phyloP scores from a whole-genome alignment of 164 flowering plant genomes.

The Taxillus chinensis region DNA sequence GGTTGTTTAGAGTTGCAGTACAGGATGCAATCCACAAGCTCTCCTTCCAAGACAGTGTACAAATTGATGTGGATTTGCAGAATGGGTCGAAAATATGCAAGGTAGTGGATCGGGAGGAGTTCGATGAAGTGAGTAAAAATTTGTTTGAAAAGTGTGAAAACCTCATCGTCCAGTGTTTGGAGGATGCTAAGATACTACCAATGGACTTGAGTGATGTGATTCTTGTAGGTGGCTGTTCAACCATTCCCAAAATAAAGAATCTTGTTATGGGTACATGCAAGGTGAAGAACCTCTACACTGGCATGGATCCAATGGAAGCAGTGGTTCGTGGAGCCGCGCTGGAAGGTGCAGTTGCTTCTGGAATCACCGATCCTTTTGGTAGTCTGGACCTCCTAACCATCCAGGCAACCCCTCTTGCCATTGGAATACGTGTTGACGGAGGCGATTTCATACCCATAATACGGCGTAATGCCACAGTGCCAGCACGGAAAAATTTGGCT shows the following conservation, averaged over 20 bases:
- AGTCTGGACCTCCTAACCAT: slow-evolving; percentile 70
- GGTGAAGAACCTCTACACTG: slow-evolving; percentile 33
- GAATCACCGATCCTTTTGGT: slow-evolving; percentile 67
- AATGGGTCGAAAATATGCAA: slow-evolving; percentile 41
- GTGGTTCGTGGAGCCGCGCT: slow-evolving; percentile 86
- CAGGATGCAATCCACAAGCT: slow-evolving; percentile 82
- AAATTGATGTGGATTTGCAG: slow-evolving; percentile 56
- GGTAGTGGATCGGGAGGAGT: slow-evolving; percentile 40
- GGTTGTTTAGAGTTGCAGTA: slow-evolving; percentile 60
- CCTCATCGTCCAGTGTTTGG: slow-evolving; percentile 49
- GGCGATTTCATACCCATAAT: slow-evolving; percentile 55
- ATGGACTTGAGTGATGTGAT: slow-evolving; percentile 65
- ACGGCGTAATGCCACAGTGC: slow-evolving; percentile 53
- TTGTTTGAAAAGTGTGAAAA: slow-evolving; percentile 58
- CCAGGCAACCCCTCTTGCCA: slow-evolving; percentile 66
- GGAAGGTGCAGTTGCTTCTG: slow-evolving; percentile 92
- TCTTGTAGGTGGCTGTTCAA: slow-evolving; percentile 83
- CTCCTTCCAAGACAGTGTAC: slow-evolving; percentile 36
- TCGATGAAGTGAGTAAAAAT: slow-evolving; percentile 49
- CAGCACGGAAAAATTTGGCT: slow-evolving; percentile 56
- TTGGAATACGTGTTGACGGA: slow-evolving; percentile 61
- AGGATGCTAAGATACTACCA: slow-evolving; percentile 52
- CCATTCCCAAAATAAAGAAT: slow-evolving; percentile 57
- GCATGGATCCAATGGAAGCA: slow-evolving; percentile 65
- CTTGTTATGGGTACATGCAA: slow-evolving; percentile 44